Evolutionary conservation across 1,284 basidiomycete genomes (phyloP), one percentile per base, ranked within the genome.

Genomic region (Ganoderma sinense): DNA sequence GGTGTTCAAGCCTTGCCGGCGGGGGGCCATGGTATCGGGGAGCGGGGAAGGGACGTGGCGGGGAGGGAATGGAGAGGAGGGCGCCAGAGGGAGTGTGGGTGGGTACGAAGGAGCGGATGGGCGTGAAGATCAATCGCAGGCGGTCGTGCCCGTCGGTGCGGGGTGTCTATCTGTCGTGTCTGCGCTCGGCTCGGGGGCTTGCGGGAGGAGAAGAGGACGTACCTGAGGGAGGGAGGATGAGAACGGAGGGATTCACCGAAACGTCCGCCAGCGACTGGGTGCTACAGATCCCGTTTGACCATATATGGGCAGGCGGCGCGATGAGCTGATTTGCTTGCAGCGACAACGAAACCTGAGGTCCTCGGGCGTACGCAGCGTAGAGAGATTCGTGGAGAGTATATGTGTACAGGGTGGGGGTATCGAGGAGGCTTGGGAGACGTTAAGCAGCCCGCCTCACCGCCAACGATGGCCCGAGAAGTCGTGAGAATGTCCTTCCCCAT

Each of bases 1-100:
- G 26, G 76, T 75, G 71, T 77, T 79, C 62, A 75, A 68, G 67
- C 73, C 63, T 73, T 73, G 61, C 70, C 77, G 77, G 62, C 77
- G 77, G 41, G 74, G 78, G 60, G 74, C 72, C 79, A 80, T 80
- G 48, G 63, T 40, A n/a, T 56, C 29, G 53, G 18, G 29, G 51
- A 48, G 26, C 45, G 51, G 43, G 11, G 58, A 60, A 67, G 51
- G 69, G 59, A 18, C 51, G 66, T 53, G 62, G 62, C 56, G 62
- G 62, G 58, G 53, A 62, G 33, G 62, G 61, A 70, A 73, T 68
- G 62, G 72, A 71, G 33, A 59, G 70, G 55, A 66, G 53, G 45
- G 45, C 58, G 36, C 58, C 36, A 39, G 58, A 59, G 58, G 39
- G 59, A 23, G n/a, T 26, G n/a, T 26, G 59, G 39, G 40, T 51